Percentiles rank a stretch among this genome's conserved stretches.
These are phyloP conservation scores for Akanthomyces dipterigenus DNA, from an alignment of 2,329 filamentous ascomycete species.

Conservation along the genomic window DNA sequence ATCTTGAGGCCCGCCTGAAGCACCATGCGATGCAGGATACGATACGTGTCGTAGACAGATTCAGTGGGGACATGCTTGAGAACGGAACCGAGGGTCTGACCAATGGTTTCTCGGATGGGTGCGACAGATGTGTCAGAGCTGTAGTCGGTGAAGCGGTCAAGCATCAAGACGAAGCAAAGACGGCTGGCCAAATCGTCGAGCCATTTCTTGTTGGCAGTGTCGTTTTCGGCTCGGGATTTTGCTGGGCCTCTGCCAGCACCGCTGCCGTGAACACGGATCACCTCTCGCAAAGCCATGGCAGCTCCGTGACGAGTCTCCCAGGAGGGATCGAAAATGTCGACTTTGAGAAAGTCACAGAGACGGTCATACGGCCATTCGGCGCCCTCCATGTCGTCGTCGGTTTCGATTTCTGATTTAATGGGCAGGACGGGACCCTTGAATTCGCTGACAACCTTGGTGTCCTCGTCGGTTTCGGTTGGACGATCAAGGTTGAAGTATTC, in stretches of 20 bases:
- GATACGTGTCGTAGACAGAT: conserved; percentile 80
- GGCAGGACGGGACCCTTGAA: conserved; percentile 80
- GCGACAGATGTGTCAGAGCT: conserved; percentile 96
- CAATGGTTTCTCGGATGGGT: conserved; percentile 90
- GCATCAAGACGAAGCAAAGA: conserved; percentile 90
- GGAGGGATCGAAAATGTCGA: conserved; percentile 86
- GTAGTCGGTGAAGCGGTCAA: conserved; percentile 96
- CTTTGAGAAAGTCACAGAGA: conserved; percentile 85
- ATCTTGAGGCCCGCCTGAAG: conserved; percentile 79
- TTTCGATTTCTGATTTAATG: conserved; percentile 80
- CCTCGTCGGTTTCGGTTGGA: conserved; percentile 71
- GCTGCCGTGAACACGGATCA: conserved; percentile 82
- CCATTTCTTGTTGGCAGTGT: conserved; percentile 74
- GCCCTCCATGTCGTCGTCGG: conserved; percentile 69
- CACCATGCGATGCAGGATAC: conserved; percentile 78
- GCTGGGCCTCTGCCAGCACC: conserved; percentile 75
- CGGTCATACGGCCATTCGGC: conserved; percentile 91
- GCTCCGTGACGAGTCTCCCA: conserved; percentile 97
- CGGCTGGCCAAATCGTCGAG: conserved; percentile 93
- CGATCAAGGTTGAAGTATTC: conserved; percentile 93
- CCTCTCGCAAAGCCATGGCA: conserved; percentile 87
- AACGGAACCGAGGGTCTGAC: conserved; percentile 85
- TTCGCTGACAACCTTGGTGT: conserved; percentile 86
- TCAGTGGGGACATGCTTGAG: conserved; percentile 73
- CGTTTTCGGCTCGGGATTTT: conserved; percentile 67